phyloP scores from a whole-genome alignment of 495 filamentous ascomycete genomes.

The Neurospora sp. region DNA sequence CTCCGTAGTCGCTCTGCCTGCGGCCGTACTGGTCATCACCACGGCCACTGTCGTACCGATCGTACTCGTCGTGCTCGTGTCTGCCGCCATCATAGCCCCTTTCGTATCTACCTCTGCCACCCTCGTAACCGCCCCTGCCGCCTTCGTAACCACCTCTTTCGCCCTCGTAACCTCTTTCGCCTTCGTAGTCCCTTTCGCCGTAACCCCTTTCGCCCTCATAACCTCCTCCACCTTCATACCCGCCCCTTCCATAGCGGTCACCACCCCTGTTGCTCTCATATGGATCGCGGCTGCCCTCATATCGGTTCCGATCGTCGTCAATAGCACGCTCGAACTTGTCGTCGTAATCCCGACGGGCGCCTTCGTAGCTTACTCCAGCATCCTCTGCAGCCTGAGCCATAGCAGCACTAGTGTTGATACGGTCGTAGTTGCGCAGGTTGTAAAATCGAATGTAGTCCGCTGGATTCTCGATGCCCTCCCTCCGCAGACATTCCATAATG shows the following conservation, averaged over 20 bases:
- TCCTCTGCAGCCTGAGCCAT: slow-evolving; percentile 55
- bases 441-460: slow-evolving; percentile 88
- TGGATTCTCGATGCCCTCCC: slow-evolving; percentile 56
- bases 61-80: slow-evolving; percentile 5
- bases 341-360: slow-evolving; percentile 59
- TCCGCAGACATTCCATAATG: slow-evolving; percentile 70
- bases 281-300: not conserved
- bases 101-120: slow-evolving; percentile 11
- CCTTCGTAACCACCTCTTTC: slow-evolving; percentile 7
- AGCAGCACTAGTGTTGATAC: slow-evolving; percentile 62
- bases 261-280: not conserved
- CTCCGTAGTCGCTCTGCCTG: slow-evolving; percentile 11
- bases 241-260: not conserved
- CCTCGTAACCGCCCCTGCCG: no score
- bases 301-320: not conserved
- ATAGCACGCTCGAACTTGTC: slow-evolving; percentile 25
- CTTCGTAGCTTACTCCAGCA: slow-evolving; percentile 65
- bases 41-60: not conserved
- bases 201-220: slow-evolving; percentile 5
- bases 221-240: slow-evolving; percentile 6
- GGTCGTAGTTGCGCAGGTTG: slow-evolving; percentile 88
- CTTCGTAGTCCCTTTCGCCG: slow-evolving; percentile 5
- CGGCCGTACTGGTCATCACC: slow-evolving; percentile 7
- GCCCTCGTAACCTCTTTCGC: slow-evolving; percentile 10
- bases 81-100: not conserved